Conservation (phyloP, 371 early-diverging fungal species). For the Mortierella sp. region DNA sequence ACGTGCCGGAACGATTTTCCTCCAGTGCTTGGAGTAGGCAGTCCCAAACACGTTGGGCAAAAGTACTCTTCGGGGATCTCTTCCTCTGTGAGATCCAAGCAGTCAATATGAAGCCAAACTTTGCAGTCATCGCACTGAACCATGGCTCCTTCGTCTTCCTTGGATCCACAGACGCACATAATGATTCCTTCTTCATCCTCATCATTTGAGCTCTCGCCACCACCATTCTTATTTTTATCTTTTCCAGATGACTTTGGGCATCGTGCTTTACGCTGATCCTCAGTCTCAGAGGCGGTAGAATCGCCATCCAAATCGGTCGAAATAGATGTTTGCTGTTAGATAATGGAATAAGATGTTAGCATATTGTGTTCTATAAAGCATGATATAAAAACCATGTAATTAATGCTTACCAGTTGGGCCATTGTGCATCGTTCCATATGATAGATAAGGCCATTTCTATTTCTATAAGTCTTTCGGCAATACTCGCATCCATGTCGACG, state of each 20-base stretch:
- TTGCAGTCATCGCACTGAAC: conserved; percentile 68
- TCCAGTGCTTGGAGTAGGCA: conserved; percentile 22
- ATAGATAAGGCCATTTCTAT: conserved; percentile 57
- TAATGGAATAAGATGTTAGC: neutral
- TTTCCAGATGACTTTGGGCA: conserved; percentile 16
- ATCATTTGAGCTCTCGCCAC: conserved; percentile 22
- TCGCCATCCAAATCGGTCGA: conserved; percentile 31
- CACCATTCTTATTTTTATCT: neutral
- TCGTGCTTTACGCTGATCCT: conserved; percentile 44
- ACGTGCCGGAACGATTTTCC: conserved; percentile 38
- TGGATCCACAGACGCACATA: conserved; percentile 66
- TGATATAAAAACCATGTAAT: neutral
- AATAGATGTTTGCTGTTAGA: conserved; percentile 28
- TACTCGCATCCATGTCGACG: conserved; percentile 58
- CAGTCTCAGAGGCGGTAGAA: conserved; percentile 46
- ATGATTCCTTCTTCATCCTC: conserved; percentile 54
- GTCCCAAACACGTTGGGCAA: conserved; percentile 62
- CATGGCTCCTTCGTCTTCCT: conserved; percentile 65
- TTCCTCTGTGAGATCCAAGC: conserved; percentile 59
- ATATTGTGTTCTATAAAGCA: neutral
- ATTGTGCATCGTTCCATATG: conserved; percentile 64
- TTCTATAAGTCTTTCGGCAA: conserved; percentile 65
- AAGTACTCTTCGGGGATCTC: conserved; percentile 58
- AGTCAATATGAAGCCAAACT: conserved; percentile 68
- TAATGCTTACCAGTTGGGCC: conserved; percentile 33